Evolutionary conservation across 2,329 filamentous ascomycete species (phyloP).

Genomic region (Penicillium psychrosexuale): DNA sequence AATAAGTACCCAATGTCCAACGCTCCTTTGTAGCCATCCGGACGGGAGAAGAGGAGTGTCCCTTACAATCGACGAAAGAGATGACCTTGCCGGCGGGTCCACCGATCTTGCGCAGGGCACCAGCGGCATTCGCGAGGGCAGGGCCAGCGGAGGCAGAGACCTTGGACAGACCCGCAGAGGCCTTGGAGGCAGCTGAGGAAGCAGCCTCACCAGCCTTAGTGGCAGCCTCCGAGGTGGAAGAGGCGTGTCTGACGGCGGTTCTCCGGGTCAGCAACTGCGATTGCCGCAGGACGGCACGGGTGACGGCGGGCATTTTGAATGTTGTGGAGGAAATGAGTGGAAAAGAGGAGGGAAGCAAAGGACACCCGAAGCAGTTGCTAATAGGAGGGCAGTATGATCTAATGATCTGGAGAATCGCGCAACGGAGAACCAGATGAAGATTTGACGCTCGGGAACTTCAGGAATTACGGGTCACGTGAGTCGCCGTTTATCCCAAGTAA

Average conservation of each 20-base stretch:
- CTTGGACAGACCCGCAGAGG: slow-evolving; percentile 75
- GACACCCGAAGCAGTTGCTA: slow-evolving; percentile 28
- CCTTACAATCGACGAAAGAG: slow-evolving; percentile 80
- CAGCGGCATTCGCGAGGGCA: slow-evolving; percentile 69
- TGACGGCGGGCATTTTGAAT: slow-evolving; percentile 45
- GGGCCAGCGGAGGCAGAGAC: slow-evolving; percentile 78
- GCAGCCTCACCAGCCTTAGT: slow-evolving; percentile 46
- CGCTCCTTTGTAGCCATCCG: neutral
- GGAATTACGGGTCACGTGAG: slow-evolving; percentile 34
- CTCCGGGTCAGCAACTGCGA: slow-evolving; percentile 48
- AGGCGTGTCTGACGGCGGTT: slow-evolving; percentile 47
- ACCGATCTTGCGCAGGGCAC: slow-evolving; percentile 71
- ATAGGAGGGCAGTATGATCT: slow-evolving; percentile 34
- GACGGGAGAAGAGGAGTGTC: slow-evolving; percentile 1
- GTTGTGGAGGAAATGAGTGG: slow-evolving; percentile 25
- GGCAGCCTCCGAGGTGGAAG: slow-evolving; percentile 46
- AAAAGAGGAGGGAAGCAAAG: slow-evolving; percentile 28
- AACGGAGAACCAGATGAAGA: slow-evolving; percentile 39
- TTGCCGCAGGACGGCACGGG: slow-evolving; percentile 47
- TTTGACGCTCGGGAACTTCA: slow-evolving; percentile 44
- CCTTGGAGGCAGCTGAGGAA: slow-evolving; percentile 55
- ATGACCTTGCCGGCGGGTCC: slow-evolving; percentile 78
- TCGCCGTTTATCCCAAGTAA: neutral
- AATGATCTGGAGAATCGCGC: slow-evolving; percentile 41
- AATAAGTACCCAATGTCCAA: neutral